A percentile compares a stretch with the other conserved stretches of the same genome.
phyloP scores from a whole-genome alignment of 2,329 filamentous ascomycete genomes.

The Cercospora sesami region DNA sequence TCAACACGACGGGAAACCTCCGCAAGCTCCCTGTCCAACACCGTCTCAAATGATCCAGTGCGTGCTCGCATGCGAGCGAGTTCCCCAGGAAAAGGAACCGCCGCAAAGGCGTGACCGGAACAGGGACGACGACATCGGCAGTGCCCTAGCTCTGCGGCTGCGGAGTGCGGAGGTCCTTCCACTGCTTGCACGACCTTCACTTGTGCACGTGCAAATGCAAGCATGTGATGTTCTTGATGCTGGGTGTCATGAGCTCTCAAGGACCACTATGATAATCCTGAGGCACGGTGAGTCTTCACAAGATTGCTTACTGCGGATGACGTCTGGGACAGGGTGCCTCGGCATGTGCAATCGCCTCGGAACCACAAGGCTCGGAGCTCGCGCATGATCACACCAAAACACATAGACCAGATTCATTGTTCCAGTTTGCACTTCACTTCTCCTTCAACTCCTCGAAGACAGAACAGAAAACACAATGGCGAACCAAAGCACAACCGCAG shows the following conservation, averaged over 20 bases:
- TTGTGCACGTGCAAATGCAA: not conserved
- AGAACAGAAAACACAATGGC: constrained; percentile 19
- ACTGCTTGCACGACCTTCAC: not conserved
- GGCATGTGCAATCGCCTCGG: constrained; percentile 1
- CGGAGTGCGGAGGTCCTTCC: not conserved
- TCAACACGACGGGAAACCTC: not conserved
- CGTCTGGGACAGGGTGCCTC: not conserved
- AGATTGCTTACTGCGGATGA: not conserved
- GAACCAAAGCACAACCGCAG: constrained; percentile 27
- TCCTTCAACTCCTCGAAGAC: constrained; percentile 2
- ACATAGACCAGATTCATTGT: not conserved
- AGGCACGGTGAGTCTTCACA: not conserved
- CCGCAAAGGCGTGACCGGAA: not conserved
- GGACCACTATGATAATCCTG: not conserved
- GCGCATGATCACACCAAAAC: constrained; percentile 3
- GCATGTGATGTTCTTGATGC: not conserved
- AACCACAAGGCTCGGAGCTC: not conserved
- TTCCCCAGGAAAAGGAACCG: not conserved
- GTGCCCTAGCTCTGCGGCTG: not conserved
- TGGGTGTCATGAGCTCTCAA: not conserved
- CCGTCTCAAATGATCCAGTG: not conserved
- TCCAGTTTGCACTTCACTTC: not conserved
- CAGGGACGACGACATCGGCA: not conserved
- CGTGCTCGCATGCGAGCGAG: not conserved
- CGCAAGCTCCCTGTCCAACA: not conserved